These are phyloP conservation scores for Pseudogymnoascus sp. DNA, from an alignment of 2,329 filamentous ascomycete species.

Conservation along the genomic window DNA sequence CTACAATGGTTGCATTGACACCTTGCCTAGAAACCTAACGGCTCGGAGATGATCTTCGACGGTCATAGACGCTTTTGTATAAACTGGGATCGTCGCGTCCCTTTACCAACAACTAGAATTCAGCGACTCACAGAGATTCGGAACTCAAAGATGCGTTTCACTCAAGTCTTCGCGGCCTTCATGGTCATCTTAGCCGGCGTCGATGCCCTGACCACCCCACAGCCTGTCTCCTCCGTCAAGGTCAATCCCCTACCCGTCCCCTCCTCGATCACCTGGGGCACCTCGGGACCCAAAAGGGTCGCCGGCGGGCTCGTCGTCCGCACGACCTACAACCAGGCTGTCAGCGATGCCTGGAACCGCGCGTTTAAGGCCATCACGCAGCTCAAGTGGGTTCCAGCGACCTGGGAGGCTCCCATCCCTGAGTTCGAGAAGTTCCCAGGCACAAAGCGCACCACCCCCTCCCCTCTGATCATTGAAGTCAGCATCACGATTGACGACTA, in stretches of 20 bases:
- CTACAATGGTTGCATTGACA: not conserved
- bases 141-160: conserved; percentile 15
- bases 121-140: not conserved
- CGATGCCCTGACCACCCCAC: not conserved
- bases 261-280: conserved; percentile 44
- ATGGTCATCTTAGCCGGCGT: conserved; percentile 26
- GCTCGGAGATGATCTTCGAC: not conserved
- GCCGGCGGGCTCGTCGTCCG: conserved; percentile 31
- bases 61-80: not conserved
- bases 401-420: conserved; percentile 42
- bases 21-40: not conserved
- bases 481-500: conserved; percentile 38
- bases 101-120: not conserved
- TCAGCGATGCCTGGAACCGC: conserved; percentile 42
- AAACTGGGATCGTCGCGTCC: not conserved
- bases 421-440: conserved; percentile 44
- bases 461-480: conserved; percentile 32
- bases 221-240: conserved; percentile 34
- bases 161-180: conserved; percentile 3
- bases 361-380: conserved; percentile 38
- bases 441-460: conserved; percentile 27
- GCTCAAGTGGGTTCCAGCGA: conserved; percentile 46
- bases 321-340: conserved; percentile 29
- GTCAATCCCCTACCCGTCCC: conserved; percentile 49
- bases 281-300: conserved; percentile 38